These are phyloP conservation scores for Massariosphaeria phaeospora DNA, from an alignment of 495 filamentous ascomycete species.

Conservation along the genomic window DNA sequence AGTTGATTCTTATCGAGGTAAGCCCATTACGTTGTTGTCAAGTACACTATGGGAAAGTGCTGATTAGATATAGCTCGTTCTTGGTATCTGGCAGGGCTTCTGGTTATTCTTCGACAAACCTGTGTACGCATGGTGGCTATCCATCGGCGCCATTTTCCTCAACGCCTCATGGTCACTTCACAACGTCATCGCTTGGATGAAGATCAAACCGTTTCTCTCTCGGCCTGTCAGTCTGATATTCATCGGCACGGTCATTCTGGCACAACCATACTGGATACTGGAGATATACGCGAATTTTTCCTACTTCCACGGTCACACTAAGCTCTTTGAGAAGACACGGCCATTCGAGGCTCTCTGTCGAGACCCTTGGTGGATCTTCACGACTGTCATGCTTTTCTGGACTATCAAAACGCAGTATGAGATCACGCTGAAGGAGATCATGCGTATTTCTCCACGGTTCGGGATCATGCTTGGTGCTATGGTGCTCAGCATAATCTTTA, in stretches of 20 bases:
- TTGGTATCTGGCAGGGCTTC: conserved; percentile 40
- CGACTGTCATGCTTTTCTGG: conserved; percentile 48
- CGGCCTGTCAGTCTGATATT: conserved; percentile 32
- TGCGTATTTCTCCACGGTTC: conserved; percentile 51
- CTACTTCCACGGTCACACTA: conserved; percentile 37
- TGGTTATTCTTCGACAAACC: conserved; percentile 38
- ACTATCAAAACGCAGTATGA: conserved; percentile 52
- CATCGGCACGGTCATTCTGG: conserved; percentile 38
- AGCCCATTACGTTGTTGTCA: background rate
- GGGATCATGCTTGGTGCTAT: conserved; percentile 54
- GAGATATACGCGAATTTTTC: conserved; percentile 43
- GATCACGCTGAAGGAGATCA: conserved; percentile 47
- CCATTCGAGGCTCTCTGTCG: conserved; percentile 52
- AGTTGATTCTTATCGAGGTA: conserved; percentile 42
- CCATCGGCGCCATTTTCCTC: conserved; percentile 37
- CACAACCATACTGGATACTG: conserved; percentile 40
- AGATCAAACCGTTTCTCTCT: conserved; percentile 40
- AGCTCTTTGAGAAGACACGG: conserved; percentile 47
- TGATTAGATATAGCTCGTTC: conserved; percentile 31
- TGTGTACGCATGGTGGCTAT: conserved; percentile 40
- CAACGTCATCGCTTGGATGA: conserved; percentile 44
- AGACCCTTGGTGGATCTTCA: conserved; percentile 61
- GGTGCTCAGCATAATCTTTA: conserved; percentile 52
- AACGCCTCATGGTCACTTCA: conserved; percentile 40
- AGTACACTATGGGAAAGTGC: background rate